Evolutionary conservation across 2,329 filamentous ascomycete genomes (phyloP).

Genomic region (Tolypocladium paradoxum): DNA sequence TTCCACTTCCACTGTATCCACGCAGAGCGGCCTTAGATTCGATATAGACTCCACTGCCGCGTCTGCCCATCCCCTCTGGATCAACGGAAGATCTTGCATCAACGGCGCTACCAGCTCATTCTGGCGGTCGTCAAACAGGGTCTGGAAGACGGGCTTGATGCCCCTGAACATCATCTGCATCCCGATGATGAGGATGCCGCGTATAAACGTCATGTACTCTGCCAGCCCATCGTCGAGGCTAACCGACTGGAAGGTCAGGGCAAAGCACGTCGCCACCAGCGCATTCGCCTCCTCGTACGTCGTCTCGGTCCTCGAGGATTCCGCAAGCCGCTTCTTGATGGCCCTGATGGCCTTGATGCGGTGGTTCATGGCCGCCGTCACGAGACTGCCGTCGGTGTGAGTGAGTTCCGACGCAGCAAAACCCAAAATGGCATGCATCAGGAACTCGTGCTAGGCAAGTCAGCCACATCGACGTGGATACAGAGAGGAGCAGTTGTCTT

Average conservation of each 20-base stretch:
- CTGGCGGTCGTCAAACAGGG: constrained; percentile 30
- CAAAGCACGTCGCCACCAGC: constrained; percentile 47
- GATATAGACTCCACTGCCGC: constrained; percentile 33
- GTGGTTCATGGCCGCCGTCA: constrained; percentile 50
- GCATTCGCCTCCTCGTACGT: constrained; percentile 46
- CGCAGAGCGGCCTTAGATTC: constrained; percentile 32
- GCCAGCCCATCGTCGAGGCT: constrained; percentile 45
- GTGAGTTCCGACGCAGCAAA: constrained; percentile 57
- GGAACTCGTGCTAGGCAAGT: constrained; percentile 43
- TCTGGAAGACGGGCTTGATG: constrained; percentile 38
- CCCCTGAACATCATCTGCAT: constrained; percentile 41
- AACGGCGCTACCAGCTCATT: constrained; percentile 30
- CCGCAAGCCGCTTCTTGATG: constrained; percentile 43
- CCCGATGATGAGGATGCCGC: constrained; percentile 43
- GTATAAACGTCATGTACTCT: constrained; percentile 51
- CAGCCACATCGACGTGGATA: neutral
- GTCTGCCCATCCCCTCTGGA: constrained; percentile 33
- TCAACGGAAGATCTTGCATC: constrained; percentile 34
- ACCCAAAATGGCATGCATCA: constrained; percentile 62
- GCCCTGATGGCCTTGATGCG: constrained; percentile 54
- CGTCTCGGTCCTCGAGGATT: constrained; percentile 27
- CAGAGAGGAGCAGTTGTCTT: neutral
- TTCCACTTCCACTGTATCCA: constrained; percentile 29
- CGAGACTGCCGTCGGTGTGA: constrained; percentile 33
- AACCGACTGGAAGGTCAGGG: constrained; percentile 48